A percentile compares a stretch with the other conserved stretches of the same genome.
phyloP scores from a whole-genome alignment of 2,329 filamentous ascomycete species.

The Fusarium marasasianum region DNA sequence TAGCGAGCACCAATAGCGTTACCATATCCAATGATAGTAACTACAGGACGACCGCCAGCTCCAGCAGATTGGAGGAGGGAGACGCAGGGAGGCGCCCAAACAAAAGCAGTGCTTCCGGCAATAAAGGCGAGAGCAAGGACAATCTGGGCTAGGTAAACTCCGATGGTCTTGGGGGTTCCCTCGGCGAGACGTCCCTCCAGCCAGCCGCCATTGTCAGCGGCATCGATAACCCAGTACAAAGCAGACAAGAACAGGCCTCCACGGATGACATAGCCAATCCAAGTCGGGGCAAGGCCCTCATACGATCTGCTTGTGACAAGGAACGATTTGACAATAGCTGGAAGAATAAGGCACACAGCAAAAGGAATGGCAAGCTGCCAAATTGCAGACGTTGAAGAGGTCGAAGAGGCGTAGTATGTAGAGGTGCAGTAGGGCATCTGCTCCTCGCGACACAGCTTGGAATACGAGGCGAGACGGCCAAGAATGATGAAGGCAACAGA shows the following conservation, averaged over 20 bases:
- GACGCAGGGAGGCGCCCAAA: conserved; percentile 86
- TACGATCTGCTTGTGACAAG: conserved; percentile 86
- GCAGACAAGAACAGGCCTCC: conserved; percentile 79
- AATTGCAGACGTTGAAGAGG: conserved; percentile 88
- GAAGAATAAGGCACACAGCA: conserved; percentile 74
- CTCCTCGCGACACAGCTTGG: conserved; percentile 93
- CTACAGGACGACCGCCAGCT: conserved; percentile 59
- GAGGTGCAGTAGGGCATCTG: conserved; percentile 97
- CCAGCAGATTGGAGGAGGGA: conserved; percentile 69
- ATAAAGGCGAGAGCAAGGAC: conserved; percentile 82
- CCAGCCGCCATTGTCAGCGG: conserved; percentile 88
- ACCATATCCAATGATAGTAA: conserved; percentile 88
- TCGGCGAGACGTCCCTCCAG: conserved; percentile 64
- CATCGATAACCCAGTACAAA: conserved; percentile 87
- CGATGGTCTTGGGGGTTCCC: conserved; percentile 74
- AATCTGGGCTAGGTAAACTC: conserved; percentile 81
- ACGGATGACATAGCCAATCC: conserved; percentile 85
- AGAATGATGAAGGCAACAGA: conserved; percentile 84
- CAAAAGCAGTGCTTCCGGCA: conserved; percentile 84
- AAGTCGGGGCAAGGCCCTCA: conserved; percentile 83
- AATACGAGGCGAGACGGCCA: conserved; percentile 83
- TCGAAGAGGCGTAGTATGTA: conserved; percentile 92
- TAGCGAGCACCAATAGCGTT: conserved; percentile 95
- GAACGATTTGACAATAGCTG: conserved; percentile 80
- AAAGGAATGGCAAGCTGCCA: conserved; percentile 90